A percentile compares a stretch with the other conserved stretches of the same genome.
These are phyloP conservation scores for Hebeloma cylindrosporum DNA, from an alignment of 768 basidiomycete species.

Conservation along the genomic window DNA sequence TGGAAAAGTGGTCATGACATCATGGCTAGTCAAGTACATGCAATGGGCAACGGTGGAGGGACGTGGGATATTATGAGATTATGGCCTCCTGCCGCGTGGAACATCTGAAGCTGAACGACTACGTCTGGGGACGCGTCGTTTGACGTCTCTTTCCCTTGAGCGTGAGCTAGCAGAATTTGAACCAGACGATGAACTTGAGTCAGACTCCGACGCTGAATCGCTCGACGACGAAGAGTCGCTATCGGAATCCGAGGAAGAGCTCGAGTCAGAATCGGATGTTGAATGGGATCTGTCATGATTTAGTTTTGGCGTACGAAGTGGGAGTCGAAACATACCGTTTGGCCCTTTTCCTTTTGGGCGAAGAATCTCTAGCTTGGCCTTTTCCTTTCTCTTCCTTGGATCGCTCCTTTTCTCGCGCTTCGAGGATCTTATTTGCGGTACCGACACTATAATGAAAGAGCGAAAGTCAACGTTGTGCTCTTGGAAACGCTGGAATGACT, in stretches of 20 bases:
- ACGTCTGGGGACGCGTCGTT: constrained; percentile 24
- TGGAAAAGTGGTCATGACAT: neutral
- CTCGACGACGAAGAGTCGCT: constrained; percentile 34
- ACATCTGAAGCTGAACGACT: constrained; percentile 19
- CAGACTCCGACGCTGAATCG: constrained; percentile 44
- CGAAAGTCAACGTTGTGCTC: neutral
- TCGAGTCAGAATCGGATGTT: constrained; percentile 23
- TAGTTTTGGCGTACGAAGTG: neutral
- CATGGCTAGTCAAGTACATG: neutral
- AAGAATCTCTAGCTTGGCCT: constrained; percentile 33
- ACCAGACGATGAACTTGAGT: constrained; percentile 38
- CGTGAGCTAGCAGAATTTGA: constrained; percentile 47
- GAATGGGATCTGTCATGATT: constrained; percentile 18
- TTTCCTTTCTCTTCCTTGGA: constrained; percentile 41
- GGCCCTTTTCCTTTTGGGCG: constrained; percentile 40
- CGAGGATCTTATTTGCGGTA: constrained; percentile 82
- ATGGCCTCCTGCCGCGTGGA: constrained; percentile 19
- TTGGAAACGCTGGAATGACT: constrained; percentile 29
- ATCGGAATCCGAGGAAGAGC: constrained; percentile 39
- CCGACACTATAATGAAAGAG: constrained; percentile 50
- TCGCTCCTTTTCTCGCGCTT: constrained; percentile 78
- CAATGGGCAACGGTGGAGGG: neutral
- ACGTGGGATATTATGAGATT: neutral
- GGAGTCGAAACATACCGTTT: constrained; percentile 30
- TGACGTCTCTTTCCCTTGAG: constrained; percentile 27